Conservation (phyloP, 352 stramenopile species). For the Bremia lactucae region DNA sequence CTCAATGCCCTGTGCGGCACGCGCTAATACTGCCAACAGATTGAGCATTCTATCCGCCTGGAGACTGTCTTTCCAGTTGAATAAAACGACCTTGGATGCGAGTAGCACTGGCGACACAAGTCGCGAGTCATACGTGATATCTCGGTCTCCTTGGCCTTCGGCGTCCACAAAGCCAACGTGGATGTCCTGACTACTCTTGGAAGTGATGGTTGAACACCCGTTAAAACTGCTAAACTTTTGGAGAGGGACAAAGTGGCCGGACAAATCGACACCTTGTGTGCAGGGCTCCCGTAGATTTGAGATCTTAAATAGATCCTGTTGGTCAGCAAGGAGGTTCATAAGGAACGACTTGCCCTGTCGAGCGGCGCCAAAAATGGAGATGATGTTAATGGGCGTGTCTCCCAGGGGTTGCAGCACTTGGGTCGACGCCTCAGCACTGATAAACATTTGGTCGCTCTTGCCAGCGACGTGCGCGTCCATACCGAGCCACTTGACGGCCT, state of each 20-base stretch:
- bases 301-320: constrained; percentile 84
- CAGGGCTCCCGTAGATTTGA: constrained; percentile 80
- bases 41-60: constrained; percentile 82
- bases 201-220: constrained; percentile 29
- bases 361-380: constrained; percentile 78
- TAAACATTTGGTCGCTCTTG: constrained; percentile 59
- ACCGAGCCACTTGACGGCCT: constrained; percentile 81
- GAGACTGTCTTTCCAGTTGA: constrained; percentile 86
- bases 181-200: constrained; percentile 26
- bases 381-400: constrained; percentile 65
- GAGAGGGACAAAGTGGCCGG: constrained; percentile 63
- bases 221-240: constrained; percentile 62
- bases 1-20: constrained; percentile 74
- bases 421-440: constrained; percentile 38
- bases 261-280: constrained; percentile 78
- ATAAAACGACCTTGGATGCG: constrained; percentile 80
- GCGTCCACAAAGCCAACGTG: constrained; percentile 81
- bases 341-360: constrained; percentile 80
- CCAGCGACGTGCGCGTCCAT: constrained; percentile 39
- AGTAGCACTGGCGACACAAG: constrained; percentile 76
- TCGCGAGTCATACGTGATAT: constrained; percentile 82
- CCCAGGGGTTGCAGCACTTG: constrained; percentile 55
- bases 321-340: constrained; percentile 80
- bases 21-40: constrained; percentile 62
- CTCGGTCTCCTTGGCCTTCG: constrained; percentile 73